Percentiles rank a stretch among this genome's conserved stretches.
These are phyloP conservation scores for Mucor velutinosus DNA, from an alignment of 371 early-diverging fungal species.

Conservation along the genomic window DNA sequence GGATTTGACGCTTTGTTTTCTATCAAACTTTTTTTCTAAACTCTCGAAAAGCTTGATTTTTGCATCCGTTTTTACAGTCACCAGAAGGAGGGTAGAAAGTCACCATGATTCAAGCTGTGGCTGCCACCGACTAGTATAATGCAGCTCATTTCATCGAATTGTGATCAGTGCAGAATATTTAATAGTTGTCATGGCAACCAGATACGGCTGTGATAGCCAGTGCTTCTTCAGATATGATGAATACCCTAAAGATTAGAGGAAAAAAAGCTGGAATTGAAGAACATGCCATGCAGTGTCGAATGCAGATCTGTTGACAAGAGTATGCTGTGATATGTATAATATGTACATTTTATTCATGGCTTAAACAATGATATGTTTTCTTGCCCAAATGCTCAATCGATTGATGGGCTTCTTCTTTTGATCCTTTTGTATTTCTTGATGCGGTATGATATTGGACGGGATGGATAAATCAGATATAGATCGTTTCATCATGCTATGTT, in stretches of 20 bases:
- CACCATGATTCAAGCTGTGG: not conserved
- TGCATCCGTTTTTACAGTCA: conserved; percentile 8
- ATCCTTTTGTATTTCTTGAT: not conserved
- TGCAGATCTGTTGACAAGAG: conserved; percentile 7
- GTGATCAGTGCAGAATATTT: no score
- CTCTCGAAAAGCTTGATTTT: not conserved
- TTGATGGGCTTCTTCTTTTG: not conserved
- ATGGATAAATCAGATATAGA: conserved; percentile 12
- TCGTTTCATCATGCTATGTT: not conserved
- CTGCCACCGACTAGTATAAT: not conserved
- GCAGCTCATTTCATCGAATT: not conserved
- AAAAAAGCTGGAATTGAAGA: not conserved
- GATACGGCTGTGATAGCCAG: no score
- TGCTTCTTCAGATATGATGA: not conserved
- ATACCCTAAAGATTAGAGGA: not conserved
- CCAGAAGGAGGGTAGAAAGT: not conserved
- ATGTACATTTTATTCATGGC: not conserved
- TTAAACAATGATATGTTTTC: conserved; percentile 12
- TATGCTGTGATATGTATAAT: not conserved
- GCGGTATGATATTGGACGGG: not conserved
- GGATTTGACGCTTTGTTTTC: not conserved
- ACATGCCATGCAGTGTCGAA: not conserved
- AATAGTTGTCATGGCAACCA: no score
- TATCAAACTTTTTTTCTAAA: conserved; percentile 5
- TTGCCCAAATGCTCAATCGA: conserved; percentile 13